These are phyloP conservation scores for Pyrus betulifolia DNA, from an alignment of 306 rosid species.

Conservation along the genomic window DNA sequence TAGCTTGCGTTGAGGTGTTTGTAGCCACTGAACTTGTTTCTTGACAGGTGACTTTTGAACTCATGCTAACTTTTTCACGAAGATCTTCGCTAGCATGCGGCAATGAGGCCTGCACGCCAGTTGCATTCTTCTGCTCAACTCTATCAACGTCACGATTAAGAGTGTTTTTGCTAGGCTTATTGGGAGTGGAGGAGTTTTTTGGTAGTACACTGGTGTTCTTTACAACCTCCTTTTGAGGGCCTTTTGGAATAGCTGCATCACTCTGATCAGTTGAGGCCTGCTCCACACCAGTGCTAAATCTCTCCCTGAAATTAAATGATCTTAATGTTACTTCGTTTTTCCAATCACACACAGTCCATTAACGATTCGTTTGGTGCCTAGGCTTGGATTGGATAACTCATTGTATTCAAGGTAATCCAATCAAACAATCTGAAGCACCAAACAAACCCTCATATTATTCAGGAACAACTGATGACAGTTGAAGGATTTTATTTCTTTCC, in stretches of 20 bases:
- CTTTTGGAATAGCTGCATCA: constrained; percentile 23
- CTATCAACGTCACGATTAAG: neutral
- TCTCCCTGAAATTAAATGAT: constrained; percentile 47
- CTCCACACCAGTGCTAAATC: constrained; percentile 29
- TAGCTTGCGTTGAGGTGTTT: neutral
- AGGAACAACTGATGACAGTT: neutral
- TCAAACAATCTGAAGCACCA: neutral
- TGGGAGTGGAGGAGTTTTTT: constrained; percentile 10
- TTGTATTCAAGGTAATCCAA: neutral
- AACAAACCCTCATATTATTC: neutral
- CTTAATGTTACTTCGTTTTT: neutral
- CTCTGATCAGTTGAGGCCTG: constrained; percentile 6
- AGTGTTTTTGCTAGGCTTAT: constrained; percentile 14
- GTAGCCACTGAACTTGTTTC: neutral
- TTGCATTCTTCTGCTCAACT: constrained; percentile 2
- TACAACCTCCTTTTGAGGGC: constrained; percentile 7
- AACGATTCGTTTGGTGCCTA: neutral
- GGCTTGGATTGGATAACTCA: neutral
- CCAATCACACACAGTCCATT: neutral
- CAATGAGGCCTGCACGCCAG: constrained; percentile 6
- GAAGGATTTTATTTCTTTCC: neutral
- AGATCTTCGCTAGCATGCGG: neutral
- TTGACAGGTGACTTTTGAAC: neutral
- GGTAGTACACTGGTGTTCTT: neutral
- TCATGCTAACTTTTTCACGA: neutral